Conservation (phyloP, 2,329 filamentous ascomycete genomes). For the Leptographium radiaticola region DNA sequence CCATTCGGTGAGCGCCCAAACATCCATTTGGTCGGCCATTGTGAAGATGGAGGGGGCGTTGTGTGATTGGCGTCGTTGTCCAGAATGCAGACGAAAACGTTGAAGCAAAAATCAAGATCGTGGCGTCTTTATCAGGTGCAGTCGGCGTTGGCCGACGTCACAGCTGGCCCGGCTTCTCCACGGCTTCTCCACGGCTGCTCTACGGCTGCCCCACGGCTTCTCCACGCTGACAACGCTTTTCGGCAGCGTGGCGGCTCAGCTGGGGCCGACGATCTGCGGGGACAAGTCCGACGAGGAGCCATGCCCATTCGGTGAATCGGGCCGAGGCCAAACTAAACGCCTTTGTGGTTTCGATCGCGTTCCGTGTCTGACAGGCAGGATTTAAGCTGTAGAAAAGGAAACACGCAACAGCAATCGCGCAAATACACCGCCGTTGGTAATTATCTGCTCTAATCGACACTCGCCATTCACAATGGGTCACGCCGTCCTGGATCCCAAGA, state of each 20-base stretch:
- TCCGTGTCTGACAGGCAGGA: too few species aligned
- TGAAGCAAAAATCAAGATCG: not conserved
- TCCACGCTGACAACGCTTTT: too few species aligned
- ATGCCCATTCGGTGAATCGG: not conserved
- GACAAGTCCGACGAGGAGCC: not conserved
- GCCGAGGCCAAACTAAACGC: not conserved
- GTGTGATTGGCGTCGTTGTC: not conserved
- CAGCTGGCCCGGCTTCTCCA: too few species aligned
- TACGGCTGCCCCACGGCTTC: too few species aligned
- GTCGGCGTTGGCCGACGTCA: not conserved
- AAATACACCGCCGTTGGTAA: too few species aligned
- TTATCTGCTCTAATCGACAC: too few species aligned
- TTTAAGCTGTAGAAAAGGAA: not conserved
- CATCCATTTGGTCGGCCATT: slow-evolving; percentile 3
- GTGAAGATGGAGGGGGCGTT: not conserved
- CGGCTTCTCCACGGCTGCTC: too few species aligned
- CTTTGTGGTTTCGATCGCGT: too few species aligned
- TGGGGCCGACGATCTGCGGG: not conserved
- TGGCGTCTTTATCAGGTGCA: not conserved
- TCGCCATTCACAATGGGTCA: not conserved
- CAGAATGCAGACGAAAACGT: not conserved
- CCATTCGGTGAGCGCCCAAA: slow-evolving; percentile 6
- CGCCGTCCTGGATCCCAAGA: not conserved
- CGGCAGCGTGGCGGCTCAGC: not conserved
- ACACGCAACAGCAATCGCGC: not conserved